Base-by-base conservation (phyloP, 2,329 filamentous ascomycete genomes). In the Calonectria crousiana region DNA sequence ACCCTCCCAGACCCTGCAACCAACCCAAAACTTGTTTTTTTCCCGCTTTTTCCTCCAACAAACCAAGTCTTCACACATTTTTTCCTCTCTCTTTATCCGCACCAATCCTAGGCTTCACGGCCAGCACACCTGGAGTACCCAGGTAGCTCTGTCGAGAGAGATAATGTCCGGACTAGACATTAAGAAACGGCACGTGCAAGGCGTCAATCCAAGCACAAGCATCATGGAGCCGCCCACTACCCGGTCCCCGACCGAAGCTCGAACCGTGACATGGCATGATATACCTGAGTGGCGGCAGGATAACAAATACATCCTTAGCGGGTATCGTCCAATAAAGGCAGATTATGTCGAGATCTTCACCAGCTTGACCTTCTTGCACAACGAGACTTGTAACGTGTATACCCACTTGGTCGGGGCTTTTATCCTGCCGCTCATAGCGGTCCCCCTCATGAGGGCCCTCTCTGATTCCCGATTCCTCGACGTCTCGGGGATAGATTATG, bases 341-440 rank as follows among this genome's bases (percentile, higher is more conserved):
- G 58, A 75, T 56, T 67, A 73, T 67, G 10, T 68, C 20, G 56
- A 68, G 6, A 52, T 75, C 38, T 53, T 76, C 6, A 67, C 44
- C 32, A 69, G 73, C 41, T 51, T 75, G 26, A 72, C 65, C 18
- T 75, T 69, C 56, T 56, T 74, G 9, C 75, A 76, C 64, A 76
- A 76, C 47, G 75, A 76, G 65, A 73, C 75, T 14, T 69, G 64
- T 47, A 76, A 75, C 38, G 70, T 76, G 18, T 76, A 72, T 28
- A 73, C 75, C 16, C 73, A 76, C 58, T 26, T 76, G 32, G 16
- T 75, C 53, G 71, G 68, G 11, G 75, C 74, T 60, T 14, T 74
- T 10, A 30, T 72, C 10, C 71, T 75, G 6, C 74, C 69, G 14
- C 49, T 76, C 32, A n/a, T 69, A 52, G 70, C 67, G 56, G 32